phyloP scores from a whole-genome alignment of 1,139 yeast genomes.

The Kurtzmaniella quercitrusa region DNA sequence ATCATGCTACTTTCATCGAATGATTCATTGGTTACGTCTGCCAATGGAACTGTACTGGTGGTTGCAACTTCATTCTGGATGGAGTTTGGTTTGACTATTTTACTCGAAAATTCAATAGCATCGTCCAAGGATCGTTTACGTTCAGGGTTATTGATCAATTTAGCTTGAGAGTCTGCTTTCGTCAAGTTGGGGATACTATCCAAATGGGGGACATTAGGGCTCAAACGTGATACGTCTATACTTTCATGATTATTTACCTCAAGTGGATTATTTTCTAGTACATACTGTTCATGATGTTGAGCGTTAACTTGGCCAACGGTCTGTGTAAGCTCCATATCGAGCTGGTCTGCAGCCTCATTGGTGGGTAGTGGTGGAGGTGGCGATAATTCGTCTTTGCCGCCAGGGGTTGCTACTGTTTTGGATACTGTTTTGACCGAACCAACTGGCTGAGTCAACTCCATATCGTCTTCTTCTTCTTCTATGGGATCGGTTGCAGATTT shows the following conservation, averaged over 20 bases:
- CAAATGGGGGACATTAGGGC: slow-evolving; percentile 2
- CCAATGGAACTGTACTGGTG: slow-evolving; percentile 27
- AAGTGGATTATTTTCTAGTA: not conserved
- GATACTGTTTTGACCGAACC: slow-evolving; percentile 4
- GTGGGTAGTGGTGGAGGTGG: not conserved
- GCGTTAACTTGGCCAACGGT: slow-evolving; percentile 5
- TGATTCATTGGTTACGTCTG: slow-evolving; percentile 17
- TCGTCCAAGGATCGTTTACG: not conserved
- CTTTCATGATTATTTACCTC: not conserved
- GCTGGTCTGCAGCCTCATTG: slow-evolving; percentile 1
- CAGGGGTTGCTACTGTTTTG: not conserved
- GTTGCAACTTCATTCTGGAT: slow-evolving; percentile 1
- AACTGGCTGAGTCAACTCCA: slow-evolving; percentile 15
- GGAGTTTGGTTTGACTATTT: not conserved
- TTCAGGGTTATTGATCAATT: not conserved
- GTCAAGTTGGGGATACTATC: slow-evolving; percentile 1
- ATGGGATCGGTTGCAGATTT: slow-evolving; percentile 3
- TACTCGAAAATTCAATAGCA: not conserved
- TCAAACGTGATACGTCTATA: not conserved
- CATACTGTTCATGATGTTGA: not conserved
- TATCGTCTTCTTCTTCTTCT: slow-evolving; percentile 7
- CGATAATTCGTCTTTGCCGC: not conserved
- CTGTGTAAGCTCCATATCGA: slow-evolving; percentile 12
- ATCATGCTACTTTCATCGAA: slow-evolving; percentile 6
- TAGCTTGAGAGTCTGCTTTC: not conserved